Percentiles rank a stretch among this genome's conserved stretches.
Conservation (phyloP, 805 yeast genomes). For the Blastobotrys peoriensis region DNA sequence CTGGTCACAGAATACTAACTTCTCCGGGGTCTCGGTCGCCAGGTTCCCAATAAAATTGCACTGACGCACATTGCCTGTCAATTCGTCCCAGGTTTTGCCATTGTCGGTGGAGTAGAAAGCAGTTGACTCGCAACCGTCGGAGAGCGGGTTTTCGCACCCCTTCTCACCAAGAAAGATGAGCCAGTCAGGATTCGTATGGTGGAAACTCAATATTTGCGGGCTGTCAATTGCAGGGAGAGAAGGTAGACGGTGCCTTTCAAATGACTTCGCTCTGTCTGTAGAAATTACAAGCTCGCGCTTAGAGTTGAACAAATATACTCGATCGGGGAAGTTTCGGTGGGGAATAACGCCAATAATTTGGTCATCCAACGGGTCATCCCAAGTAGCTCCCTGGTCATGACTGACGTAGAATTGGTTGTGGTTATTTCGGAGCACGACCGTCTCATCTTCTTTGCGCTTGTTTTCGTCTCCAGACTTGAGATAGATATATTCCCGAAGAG, state of each 20-base stretch:
- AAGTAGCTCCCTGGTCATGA: conserved; percentile 57
- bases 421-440: conserved; percentile 55
- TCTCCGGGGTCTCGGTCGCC: conserved; percentile 37
- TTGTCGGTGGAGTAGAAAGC: conserved; percentile 62
- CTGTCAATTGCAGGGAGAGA: conserved; percentile 36
- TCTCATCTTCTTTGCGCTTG: conserved; percentile 45
- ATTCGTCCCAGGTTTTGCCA: conserved; percentile 54
- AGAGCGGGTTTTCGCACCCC: conserved; percentile 45
- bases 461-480: conserved; percentile 45
- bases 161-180: conserved; percentile 66
- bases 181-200: conserved; percentile 47
- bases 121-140: conserved; percentile 46
- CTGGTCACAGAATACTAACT: conserved; percentile 58
- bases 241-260: conserved; percentile 45
- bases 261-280: conserved; percentile 59
- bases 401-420: conserved; percentile 55
- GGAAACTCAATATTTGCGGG: conserved; percentile 49
- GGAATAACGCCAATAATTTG: conserved; percentile 49
- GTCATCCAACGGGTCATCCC: conserved; percentile 39
- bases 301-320: conserved; percentile 48
- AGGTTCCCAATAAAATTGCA: conserved; percentile 70
- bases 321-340: conserved; percentile 55
- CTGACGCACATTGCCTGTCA: conserved; percentile 46
- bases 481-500: conserved; percentile 51
- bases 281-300: conserved; percentile 51